Evolutionary conservation across 805 yeast genomes (phyloP), one percentile per base, ranked within the genome.

Genomic region (Zygosaccharomyces siamensis): DNA sequence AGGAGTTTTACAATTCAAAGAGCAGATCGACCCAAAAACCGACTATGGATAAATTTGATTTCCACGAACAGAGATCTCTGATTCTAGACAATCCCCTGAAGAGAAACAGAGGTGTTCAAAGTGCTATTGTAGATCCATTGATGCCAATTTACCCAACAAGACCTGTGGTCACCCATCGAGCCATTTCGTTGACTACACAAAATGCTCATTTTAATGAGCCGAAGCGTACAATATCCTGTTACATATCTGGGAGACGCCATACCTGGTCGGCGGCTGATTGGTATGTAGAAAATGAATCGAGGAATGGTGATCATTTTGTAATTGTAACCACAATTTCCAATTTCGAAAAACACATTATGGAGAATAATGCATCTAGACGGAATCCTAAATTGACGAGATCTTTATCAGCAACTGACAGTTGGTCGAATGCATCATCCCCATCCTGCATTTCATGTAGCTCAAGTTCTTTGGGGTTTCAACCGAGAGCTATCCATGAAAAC

Each of bases 261-360:
- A 83, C 89, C 0, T 84, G 90, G 90, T 85, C 84, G 1, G 79
- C 87, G 3, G 68, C 82, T 7, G 89, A 84, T 61, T 84, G 88
- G 87, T 73, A 79, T 31, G 72, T 82, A 54, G 74, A 74, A 47
- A 70, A 74, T 33, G 68, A 79, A 27, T 67, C 80, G 16, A 78
- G 74, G 59, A 75, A 82, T 58, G 89, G 89, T 11, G 90, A 84
- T 61, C 75, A 81, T 10, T 64, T 84, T 16, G 76, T 83, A 10
- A 76, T 84, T 16, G 78, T 79, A 7, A 72, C 87, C 0, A 70
- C 83, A 2, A 73, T 83, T 20, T 71, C 72, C 3, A 55, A 56
- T 28, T 60, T 62, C 48, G 67, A 63, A 41, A 55, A 54, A 11
- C 56, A 58, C 27, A 51, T 57, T 16, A 47, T 47, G n/a, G 45